Conservation (phyloP, 495 filamentous ascomycete genomes). For the Penicillium mononematosum region DNA sequence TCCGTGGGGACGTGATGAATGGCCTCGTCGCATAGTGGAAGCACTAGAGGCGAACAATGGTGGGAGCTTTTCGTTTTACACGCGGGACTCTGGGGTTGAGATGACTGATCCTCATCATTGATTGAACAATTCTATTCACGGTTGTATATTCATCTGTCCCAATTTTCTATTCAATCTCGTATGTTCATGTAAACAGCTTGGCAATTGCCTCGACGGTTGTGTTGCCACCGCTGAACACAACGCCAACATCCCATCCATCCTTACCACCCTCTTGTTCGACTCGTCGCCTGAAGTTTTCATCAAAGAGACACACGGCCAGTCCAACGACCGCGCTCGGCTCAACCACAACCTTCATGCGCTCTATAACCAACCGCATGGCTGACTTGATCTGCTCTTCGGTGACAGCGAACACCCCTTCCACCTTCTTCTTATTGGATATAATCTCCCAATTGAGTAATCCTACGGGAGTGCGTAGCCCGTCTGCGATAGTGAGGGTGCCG, state of each 20-base stretch:
- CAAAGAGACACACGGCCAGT: slow-evolving; percentile 77
- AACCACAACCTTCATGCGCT: slow-evolving; percentile 88
- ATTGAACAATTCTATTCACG: slow-evolving; percentile 5
- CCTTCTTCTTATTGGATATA: slow-evolving; percentile 69
- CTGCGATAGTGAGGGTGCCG: slow-evolving; percentile 78
- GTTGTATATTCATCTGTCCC: neutral
- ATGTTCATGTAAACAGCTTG: slow-evolving; percentile 36
- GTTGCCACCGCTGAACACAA: slow-evolving; percentile 91
- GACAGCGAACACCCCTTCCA: slow-evolving; percentile 72
- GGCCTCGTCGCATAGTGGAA: slow-evolving; percentile 40
- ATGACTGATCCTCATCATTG: slow-evolving; percentile 16
- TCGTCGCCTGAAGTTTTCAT: slow-evolving; percentile 74
- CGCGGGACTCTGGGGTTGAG: slow-evolving; percentile 22
- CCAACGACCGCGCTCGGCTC: slow-evolving; percentile 89
- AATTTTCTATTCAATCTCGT: slow-evolving; percentile 2
- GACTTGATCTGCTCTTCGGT: slow-evolving; percentile 78
- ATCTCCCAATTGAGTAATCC: slow-evolving; percentile 76
- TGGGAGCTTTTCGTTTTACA: slow-evolving; percentile 35
- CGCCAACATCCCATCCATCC: slow-evolving; percentile 80
- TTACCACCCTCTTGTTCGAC: slow-evolving; percentile 70
- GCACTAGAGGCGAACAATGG: slow-evolving; percentile 29
- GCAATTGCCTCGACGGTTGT: slow-evolving; percentile 74
- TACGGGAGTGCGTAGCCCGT: slow-evolving; percentile 84
- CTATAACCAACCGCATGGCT: slow-evolving; percentile 75
- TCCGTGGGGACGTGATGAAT: slow-evolving; percentile 45